Evolutionary conservation across 2,329 filamentous ascomycete species (phyloP), one percentile per base, ranked within the genome.

Genomic region (Penicillium sp.): DNA sequence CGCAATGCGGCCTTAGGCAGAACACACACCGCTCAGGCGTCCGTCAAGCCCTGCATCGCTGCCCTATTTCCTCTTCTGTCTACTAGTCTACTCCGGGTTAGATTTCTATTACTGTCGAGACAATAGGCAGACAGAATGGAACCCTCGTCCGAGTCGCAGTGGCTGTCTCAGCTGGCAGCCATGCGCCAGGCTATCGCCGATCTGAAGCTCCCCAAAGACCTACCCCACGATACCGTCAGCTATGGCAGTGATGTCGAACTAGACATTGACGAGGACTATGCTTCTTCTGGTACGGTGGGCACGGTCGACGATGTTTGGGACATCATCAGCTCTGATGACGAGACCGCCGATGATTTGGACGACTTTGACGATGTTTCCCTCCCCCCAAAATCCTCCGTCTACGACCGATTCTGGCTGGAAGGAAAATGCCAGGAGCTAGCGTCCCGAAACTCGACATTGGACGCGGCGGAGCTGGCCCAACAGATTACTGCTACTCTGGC

Each of bases 151-250:
- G 77, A 84, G 65, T 75, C 77, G 39, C 80, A 87, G 80, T 97
- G 93, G 93, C 84, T 92, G 57, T 80, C 83, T 51, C 89, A 96
- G 67, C 82, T 95, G 60, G 81, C 83, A 25, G 83, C 87, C 28
- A 97, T 98, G 93, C 86, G 86, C 64, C 81, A 86, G 53, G 89
- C 91, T 38, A 82, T 97, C 50, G 87, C 87, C 37, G 81, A 86
- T 20, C 75, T 96, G 45, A 79, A 82, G 49, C 68, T 84, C 41
- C 76, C 78, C 23, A 75, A 78, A 55, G 68, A 74, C 27, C 69
- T 73, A 39, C 64, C 72, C 33, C 73, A 74, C 41, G 66, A 73
- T 42, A 54, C 63, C 20, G 56, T 59, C 28, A 54, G 54, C 38
- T 82, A 83, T 61, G 80, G 77, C 15, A 73, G 79, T 10, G 78